Conservation (phyloP, 2,329 filamentous ascomycete genomes). For the Proliferodiscus dingleyae region DNA sequence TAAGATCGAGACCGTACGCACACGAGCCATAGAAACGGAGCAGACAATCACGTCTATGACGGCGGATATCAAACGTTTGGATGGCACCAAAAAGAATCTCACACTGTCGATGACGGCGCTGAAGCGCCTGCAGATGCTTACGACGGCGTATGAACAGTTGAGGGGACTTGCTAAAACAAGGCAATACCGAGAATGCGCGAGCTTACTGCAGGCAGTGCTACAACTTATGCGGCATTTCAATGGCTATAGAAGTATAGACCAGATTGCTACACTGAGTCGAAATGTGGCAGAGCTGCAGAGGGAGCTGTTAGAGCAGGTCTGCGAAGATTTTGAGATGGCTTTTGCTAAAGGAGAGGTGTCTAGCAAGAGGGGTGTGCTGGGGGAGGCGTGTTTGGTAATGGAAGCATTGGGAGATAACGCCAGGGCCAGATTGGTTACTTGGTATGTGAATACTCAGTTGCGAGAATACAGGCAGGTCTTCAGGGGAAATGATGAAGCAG, state of each 20-base stretch:
- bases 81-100: slow-evolving; percentile 93
- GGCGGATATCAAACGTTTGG: slow-evolving; percentile 93
- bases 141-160: slow-evolving; percentile 97
- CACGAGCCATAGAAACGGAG: slow-evolving; percentile 85
- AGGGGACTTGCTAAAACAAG: slow-evolving; percentile 75
- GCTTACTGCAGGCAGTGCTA: slow-evolving; percentile 87
- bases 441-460: slow-evolving; percentile 97
- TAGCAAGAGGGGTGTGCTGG: slow-evolving; percentile 62
- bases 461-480: slow-evolving; percentile 96
- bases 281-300: slow-evolving; percentile 92
- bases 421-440: slow-evolving; percentile 75
- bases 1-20: slow-evolving; percentile 90
- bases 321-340: slow-evolving; percentile 94
- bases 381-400: slow-evolving; percentile 89
- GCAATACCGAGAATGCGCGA: slow-evolving; percentile 92
- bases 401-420: slow-evolving; percentile 90
- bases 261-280: slow-evolving; percentile 88
- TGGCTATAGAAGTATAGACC: slow-evolving; percentile 94
- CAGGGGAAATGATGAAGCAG: slow-evolving; percentile 92
- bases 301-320: slow-evolving; percentile 93
- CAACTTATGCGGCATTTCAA: slow-evolving; percentile 99
- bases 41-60: slow-evolving; percentile 98
- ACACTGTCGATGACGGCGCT: slow-evolving; percentile 96
- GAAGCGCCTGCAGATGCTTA: slow-evolving; percentile 96
- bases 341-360: slow-evolving; percentile 85